Base-by-base conservation (phyloP, 768 basidiomycete genomes). In the Clitopilus hobsonii region DNA sequence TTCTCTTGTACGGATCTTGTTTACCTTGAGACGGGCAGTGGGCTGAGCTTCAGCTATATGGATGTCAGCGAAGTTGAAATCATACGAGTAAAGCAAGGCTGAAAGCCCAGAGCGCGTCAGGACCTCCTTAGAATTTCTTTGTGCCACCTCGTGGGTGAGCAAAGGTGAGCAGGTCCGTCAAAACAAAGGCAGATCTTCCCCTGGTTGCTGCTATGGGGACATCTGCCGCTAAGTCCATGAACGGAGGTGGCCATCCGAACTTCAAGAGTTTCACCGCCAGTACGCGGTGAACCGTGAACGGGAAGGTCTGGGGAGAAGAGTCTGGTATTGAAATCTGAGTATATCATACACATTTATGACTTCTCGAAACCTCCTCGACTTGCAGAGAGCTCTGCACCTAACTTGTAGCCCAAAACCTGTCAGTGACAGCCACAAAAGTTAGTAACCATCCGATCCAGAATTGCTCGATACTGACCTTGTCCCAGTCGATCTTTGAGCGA, bases 401-500 rank as follows among this genome's bases (percentile, higher is more conserved):
- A 74, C 67, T 88, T 91, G 68, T 91, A 80, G n/a, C 78, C 75
- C 57, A 73, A 69, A 5, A 80, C 76, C 78, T 80, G 23, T 10
- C 22, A n/a, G n/a, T 5, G 26, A 56, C 56, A 10, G 60, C 49
- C 28, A 52, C 41, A 47, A 10, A 14, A 6, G n/a, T 25, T 38
- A 32, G 23, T 23, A 18, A 10, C 41, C 6, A 41, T 18, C 41
- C 11, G n/a, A 45, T 45, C 2, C 18, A 11, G 47, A 54, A 53
- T 13, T n/a, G 10, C n/a, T n/a, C 49, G 50, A 22, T 29, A 41
- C 74, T 10, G 54, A 90, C 92, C 79, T 87, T 92, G 58, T 96
- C 94, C 96, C 97, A 99, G 56, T 98, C 94, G 30, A 98, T 69
- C 70, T 98, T 98, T 66, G 92, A 90, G 61, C 92, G 80, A 11